Percentiles rank a stretch among this genome's conserved stretches.
phyloP scores from a whole-genome alignment of 495 filamentous ascomycete species.

The Annulohypoxylon nitens region DNA sequence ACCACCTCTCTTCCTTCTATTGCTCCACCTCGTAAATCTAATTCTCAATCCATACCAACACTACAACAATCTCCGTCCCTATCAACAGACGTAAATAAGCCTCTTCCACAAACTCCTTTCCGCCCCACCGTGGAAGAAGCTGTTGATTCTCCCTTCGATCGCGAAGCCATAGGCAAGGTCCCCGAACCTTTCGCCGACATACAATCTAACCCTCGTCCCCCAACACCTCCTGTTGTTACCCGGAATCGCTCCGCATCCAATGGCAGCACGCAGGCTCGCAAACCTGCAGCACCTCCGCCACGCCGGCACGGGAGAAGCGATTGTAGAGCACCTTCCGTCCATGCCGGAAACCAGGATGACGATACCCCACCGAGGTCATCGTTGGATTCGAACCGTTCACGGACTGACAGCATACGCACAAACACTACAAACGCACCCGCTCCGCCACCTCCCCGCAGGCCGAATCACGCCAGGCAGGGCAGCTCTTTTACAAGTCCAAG shows the following conservation, averaged over 20 bases:
- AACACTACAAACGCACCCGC: conserved; percentile 53
- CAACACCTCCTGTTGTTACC: conserved; percentile 50
- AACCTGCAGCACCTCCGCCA: conserved; percentile 64
- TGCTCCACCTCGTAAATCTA: conserved; percentile 45
- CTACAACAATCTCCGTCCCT: conserved; percentile 20
- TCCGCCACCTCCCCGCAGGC: conserved; percentile 61
- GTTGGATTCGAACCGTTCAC: conserved; percentile 58
- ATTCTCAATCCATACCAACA: conserved; percentile 23
- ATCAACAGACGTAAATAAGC: conserved; percentile 64
- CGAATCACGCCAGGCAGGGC: conserved; percentile 51
- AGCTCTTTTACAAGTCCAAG: conserved; percentile 42
- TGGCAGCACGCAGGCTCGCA: conserved; percentile 49
- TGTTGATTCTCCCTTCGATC: conserved; percentile 58
- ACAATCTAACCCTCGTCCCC: conserved; percentile 46
- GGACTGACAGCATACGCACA: conserved; percentile 56
- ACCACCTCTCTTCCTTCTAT: conserved; percentile 42
- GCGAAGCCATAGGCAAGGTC: conserved; percentile 60
- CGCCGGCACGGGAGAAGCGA: conserved; percentile 60
- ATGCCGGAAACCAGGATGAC: conserved; percentile 50
- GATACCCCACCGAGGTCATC: conserved; percentile 56
- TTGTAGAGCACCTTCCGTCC: conserved; percentile 49
- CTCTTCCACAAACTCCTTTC: conserved; percentile 58
- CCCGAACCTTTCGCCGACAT: conserved; percentile 53
- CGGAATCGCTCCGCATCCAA: conserved; percentile 51
- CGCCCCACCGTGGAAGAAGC: conserved; percentile 58